phyloP scores from a whole-genome alignment of 163 green algal species.

The Chloroidium sp. region DNA sequence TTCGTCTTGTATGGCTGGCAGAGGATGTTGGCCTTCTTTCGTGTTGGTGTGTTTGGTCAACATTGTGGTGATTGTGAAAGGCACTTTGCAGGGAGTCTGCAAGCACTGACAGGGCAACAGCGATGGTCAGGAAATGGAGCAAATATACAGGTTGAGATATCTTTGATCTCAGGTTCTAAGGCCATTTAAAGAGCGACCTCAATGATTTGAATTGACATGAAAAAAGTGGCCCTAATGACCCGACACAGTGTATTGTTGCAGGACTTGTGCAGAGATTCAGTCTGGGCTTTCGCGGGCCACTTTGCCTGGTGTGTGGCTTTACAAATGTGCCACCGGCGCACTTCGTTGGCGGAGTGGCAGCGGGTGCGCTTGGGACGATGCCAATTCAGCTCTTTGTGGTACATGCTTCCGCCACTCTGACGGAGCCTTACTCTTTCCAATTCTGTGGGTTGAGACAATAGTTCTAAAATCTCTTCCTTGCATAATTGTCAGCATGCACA shows the following conservation, averaged over 20 bases:
- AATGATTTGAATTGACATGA: too few relatives aligned
- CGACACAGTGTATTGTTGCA: constrained; percentile 3
- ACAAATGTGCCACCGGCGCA: constrained; percentile 15
- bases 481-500: not conserved
- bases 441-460: not conserved
- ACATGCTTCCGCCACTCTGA: not conserved
- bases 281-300: constrained; percentile 25
- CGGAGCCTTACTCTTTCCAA: not conserved
- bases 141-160: constrained; percentile 6
- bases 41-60: too few relatives aligned
- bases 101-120: constrained; percentile 7
- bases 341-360: constrained; percentile 12
- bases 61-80: too few relatives aligned
- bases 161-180: not conserved
- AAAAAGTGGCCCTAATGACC: not conserved
- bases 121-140: constrained; percentile 14
- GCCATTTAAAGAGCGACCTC: too few relatives aligned
- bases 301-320: constrained; percentile 30
- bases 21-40: too few relatives aligned
- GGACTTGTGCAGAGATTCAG: constrained; percentile 28
- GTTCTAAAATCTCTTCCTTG: not conserved
- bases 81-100: constrained; percentile 8
- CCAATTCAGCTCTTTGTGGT: constrained; percentile 14
- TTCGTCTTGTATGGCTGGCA: too few relatives aligned
- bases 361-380: constrained; percentile 20